These are phyloP conservation scores for Saturnispora besseyi DNA, from an alignment of 805 yeast genomes.

Conservation along the genomic window DNA sequence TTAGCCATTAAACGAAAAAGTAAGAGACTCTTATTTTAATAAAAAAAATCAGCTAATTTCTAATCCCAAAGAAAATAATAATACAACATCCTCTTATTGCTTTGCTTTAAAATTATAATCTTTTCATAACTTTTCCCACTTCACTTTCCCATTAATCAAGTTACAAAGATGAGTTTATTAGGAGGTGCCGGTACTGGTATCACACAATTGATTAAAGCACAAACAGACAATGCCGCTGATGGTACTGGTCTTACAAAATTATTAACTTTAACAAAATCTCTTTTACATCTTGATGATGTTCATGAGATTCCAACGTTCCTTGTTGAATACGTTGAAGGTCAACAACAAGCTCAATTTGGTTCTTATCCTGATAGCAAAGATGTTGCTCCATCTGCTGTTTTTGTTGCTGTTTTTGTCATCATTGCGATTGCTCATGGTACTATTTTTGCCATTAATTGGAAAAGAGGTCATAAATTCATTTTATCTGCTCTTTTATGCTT, in stretches of 20 bases:
- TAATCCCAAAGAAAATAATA: too few relatives aligned
- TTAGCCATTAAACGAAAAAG: too few relatives aligned
- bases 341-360: conserved; percentile 51
- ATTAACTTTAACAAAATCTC: conserved; percentile 24
- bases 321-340: conserved; percentile 28
- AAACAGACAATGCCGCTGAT: conserved; percentile 36
- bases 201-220: conserved; percentile 14
- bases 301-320: conserved; percentile 33
- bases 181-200: conserved; percentile 10
- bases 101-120: too few relatives aligned
- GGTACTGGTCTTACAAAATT: conserved; percentile 41
- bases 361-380: conserved; percentile 49
- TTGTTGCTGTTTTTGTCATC: conserved; percentile 43
- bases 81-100: too few relatives aligned
- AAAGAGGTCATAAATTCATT: conserved; percentile 54
- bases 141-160: too few relatives aligned
- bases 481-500: conserved; percentile 43
- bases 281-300: conserved; percentile 13
- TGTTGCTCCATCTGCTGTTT: conserved; percentile 51
- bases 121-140: too few relatives aligned
- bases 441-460: conserved; percentile 39
- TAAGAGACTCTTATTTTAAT: too few relatives aligned
- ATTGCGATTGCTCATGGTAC: conserved; percentile 37
- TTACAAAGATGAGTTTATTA: too few relatives aligned
- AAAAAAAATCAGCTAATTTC: too few relatives aligned